These are phyloP conservation scores for Crithidia acanthocephali DNA, from an alignment of 208 protist genomes.

Conservation along the genomic window DNA sequence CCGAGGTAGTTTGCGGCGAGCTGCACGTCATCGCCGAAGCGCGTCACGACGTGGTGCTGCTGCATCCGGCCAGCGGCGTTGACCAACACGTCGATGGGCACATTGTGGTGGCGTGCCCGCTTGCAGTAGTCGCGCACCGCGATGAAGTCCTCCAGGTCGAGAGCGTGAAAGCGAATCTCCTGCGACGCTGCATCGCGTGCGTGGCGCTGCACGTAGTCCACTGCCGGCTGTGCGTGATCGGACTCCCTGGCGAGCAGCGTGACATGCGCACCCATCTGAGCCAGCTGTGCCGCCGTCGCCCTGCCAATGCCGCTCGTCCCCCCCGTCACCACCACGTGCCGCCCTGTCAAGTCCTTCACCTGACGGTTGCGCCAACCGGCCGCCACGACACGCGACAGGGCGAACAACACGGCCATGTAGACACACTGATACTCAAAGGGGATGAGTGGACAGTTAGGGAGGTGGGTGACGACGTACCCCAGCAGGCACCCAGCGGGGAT, in stretches of 20 bases:
- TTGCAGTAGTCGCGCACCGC: conserved; percentile 78
- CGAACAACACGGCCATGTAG: conserved; percentile 46
- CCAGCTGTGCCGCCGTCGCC: conserved; percentile 70
- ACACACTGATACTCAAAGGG: conserved; percentile 46
- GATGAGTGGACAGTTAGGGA: conserved; percentile 32
- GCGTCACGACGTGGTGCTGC: conserved; percentile 52
- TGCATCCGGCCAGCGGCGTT: conserved; percentile 80
- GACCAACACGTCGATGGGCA: conserved; percentile 67
- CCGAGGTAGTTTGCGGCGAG: conserved; percentile 81
- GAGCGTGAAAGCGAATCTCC: conserved; percentile 46
- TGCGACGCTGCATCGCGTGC: conserved; percentile 22
- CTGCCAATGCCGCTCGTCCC: conserved; percentile 77
- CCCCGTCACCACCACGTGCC: conserved; percentile 72
- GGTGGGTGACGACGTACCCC: conserved; percentile 42
- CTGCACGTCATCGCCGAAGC: conserved; percentile 80
- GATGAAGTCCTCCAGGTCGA: conserved; percentile 79
- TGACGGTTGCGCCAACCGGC: conserved; percentile 45
- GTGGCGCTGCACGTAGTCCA: conserved; percentile 26
- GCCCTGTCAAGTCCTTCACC: conserved; percentile 51
- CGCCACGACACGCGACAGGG: conserved; percentile 46
- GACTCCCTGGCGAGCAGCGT: conserved; percentile 53
- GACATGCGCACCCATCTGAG: conserved; percentile 72
- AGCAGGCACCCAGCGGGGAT: conserved; percentile 65
- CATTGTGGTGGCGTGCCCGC: conserved; percentile 40
- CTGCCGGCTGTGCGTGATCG: conserved; percentile 42